Percentiles rank a stretch among this genome's conserved stretches.
Conservation (phyloP, 768 basidiomycete genomes). For the Termitomyces sp. region DNA sequence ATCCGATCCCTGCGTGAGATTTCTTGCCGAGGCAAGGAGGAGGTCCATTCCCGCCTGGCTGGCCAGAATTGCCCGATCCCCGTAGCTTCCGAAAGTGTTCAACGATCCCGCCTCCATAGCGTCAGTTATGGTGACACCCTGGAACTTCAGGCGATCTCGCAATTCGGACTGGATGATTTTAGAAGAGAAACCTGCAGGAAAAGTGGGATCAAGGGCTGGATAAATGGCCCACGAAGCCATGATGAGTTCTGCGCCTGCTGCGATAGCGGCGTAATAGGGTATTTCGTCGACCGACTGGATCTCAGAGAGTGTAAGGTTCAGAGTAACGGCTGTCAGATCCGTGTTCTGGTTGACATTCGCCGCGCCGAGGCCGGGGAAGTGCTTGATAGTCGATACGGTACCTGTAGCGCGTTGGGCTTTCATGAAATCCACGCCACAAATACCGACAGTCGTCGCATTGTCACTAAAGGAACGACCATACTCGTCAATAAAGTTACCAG, state of each 20-base stretch:
- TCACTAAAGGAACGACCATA: neutral
- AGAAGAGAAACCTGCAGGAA: neutral
- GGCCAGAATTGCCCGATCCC: neutral
- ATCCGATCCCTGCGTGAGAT: neutral
- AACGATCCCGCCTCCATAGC: neutral
- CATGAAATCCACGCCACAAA: neutral
- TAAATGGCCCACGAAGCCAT: neutral
- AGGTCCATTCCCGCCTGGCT: neutral
- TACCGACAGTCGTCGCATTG: neutral
- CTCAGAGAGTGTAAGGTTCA: neutral
- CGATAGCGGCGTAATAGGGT: neutral
- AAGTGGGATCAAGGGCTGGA: neutral
- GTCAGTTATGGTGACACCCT: neutral
- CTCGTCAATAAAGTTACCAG: neutral
- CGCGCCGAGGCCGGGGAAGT: neutral
- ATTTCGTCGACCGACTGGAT: neutral
- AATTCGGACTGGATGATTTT: neutral
- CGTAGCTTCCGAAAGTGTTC: neutral
- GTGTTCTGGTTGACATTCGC: neutral
- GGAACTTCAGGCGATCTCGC: neutral
- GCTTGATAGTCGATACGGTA: neutral
- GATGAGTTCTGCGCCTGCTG: neutral
- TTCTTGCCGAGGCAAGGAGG: neutral
- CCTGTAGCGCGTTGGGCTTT: neutral
- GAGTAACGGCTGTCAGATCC: neutral